Evolutionary conservation across 2,329 filamentous ascomycete species (phyloP).

Genomic region (Rhinocladiella similis): DNA sequence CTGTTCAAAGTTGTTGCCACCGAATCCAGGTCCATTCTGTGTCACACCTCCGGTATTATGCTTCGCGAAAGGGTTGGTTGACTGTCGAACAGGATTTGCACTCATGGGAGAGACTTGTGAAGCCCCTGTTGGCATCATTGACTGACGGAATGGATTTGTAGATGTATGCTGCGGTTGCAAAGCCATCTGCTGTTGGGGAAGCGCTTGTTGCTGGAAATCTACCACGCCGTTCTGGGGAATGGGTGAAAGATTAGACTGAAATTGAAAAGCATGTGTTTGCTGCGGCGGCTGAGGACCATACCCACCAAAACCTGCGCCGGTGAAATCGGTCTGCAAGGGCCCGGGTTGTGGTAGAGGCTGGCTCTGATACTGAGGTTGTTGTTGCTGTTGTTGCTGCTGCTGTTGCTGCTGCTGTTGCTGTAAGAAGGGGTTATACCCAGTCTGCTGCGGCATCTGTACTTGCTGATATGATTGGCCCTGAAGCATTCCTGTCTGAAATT

Average conservation of each 20-base stretch:
- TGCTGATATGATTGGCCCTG: constrained; percentile 25
- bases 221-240: constrained; percentile 53
- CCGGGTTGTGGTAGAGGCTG: constrained; percentile 26
- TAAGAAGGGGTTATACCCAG: constrained; percentile 31
- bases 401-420: constrained; percentile 30
- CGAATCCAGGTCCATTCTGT: constrained; percentile 7
- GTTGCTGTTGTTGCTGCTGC: constrained; percentile 30
- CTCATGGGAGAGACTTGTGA: constrained; percentile 45
- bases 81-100: constrained; percentile 57
- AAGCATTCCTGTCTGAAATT: constrained; percentile 16
- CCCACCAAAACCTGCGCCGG: constrained; percentile 80
- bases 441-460: constrained; percentile 31
- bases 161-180: constrained; percentile 55
- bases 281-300: constrained; percentile 70
- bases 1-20: constrained; percentile 9
- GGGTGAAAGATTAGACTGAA: constrained; percentile 43
- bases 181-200: constrained; percentile 37
- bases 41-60: constrained; percentile 37
- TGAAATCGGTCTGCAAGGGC: constrained; percentile 53
- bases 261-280: constrained; percentile 37
- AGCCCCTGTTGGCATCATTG: constrained; percentile 65
- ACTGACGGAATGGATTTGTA: constrained; percentile 93
- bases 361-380: constrained; percentile 28
- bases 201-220: constrained; percentile 47
- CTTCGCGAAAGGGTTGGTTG: constrained; percentile 87